Percentiles rank a stretch among this genome's conserved stretches.
These are phyloP conservation scores for Salvia miltiorrhiza DNA, from an alignment of 257 asterid genomes.

Conservation along the genomic window DNA sequence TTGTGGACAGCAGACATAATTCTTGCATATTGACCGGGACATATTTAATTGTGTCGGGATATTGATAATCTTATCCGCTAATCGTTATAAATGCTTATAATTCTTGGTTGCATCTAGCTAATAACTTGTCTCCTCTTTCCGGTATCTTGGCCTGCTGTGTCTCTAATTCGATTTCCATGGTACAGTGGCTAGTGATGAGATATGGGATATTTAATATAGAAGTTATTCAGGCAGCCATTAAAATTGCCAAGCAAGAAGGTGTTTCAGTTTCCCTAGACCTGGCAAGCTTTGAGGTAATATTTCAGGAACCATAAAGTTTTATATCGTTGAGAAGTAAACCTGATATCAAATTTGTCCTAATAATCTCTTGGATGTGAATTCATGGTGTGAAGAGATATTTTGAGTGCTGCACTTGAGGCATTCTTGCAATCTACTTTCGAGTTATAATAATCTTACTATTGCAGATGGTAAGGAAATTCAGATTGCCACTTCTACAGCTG, in stretches of 20 bases:
- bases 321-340: not conserved
- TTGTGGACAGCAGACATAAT: not conserved
- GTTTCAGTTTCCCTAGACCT: conserved; percentile 80
- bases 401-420: not conserved
- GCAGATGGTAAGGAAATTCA: conserved; percentile 93
- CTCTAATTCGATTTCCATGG: conserved; percentile 22
- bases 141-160: not conserved
- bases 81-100: not conserved
- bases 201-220: conserved; percentile 71
- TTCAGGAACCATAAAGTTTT: not conserved
- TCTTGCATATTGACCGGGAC: not conserved
- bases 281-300: conserved; percentile 94
- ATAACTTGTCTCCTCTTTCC: not conserved
- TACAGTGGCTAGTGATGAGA: conserved; percentile 94
- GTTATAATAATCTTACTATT: conserved; percentile 13
- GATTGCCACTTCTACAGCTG: conserved; percentile 62
- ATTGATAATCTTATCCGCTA: not conserved
- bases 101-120: not conserved
- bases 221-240: conserved; percentile 67
- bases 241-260: conserved; percentile 87
- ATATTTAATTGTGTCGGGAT: not conserved
- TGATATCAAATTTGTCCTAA: not conserved
- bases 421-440: not conserved
- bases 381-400: conserved; percentile 1
- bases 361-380: not conserved